Base-by-base conservation (phyloP, 2,329 filamentous ascomycete genomes). In the Ophiosphaerella narmari region DNA sequence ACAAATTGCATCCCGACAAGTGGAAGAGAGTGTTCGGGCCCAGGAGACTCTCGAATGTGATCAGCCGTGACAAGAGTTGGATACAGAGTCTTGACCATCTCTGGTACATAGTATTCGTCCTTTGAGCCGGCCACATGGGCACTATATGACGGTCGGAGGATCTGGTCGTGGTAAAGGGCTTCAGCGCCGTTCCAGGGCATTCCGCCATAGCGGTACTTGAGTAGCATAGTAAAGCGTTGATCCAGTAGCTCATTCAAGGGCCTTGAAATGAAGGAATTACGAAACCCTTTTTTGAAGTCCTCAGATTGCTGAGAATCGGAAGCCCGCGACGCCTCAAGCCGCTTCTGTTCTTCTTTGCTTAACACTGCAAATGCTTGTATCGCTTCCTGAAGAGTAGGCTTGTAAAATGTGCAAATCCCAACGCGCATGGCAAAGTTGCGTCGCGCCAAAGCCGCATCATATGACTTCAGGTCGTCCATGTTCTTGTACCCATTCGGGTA, bases 121-220 rank as follows among this genome's bases (percentile, higher is more conserved):
- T 72, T 68, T 14, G 76, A 60, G 7, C 70, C 71, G 29, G 68
- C 58, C 4, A 60, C 54, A 35, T 65, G 50, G 5, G 42, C 50
- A 4, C 23, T 48, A 48, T 33, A 59, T 50, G 40, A 69, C 71
- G 7, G 74, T 74, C 56, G 44, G 11, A 57, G 38, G 9, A 81
- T 74, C 35, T 70, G 70, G 40, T 79, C 73, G 47, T 81, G 77
- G 57, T 82, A 81, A 50, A 78, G 84, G 2, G 74, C 61, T 57
- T 89, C 89, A 1, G 89, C 88, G 1, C 82, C 82, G 14, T 85
- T 80, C 90, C 91, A 95, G 2, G 79, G 77, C 59, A 87, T 74
- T 0, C 75, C 76, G 3, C 77, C 66, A 1, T 71, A 70, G 39
- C 89, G 83, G 46, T 86, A 78, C 48, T 82, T 84, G 8, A 91